Base-by-base conservation (phyloP, 2,329 filamentous ascomycete genomes). In the Colletotrichum liriopes region DNA sequence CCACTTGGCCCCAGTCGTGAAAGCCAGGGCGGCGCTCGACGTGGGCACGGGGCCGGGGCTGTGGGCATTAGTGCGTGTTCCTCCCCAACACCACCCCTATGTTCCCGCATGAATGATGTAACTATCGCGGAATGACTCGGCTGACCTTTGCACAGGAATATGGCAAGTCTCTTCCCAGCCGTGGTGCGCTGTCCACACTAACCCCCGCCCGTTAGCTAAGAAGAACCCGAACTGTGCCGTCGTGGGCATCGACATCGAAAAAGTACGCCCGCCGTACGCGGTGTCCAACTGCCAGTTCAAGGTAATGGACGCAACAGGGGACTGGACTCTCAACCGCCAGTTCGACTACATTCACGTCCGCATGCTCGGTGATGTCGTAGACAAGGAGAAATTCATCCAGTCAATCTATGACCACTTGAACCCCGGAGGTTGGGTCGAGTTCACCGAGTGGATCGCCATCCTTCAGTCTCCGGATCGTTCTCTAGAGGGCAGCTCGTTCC, bases 341-440 rank as follows among this genome's bases (percentile, higher is more conserved):
- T 81, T 80, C 45, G 78, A 81, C 70, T 77, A 78, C 43, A 78
- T 81, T 52, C 79, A 81, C 58, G 77, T 80, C 12, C 79, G 79
- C 52, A 80, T 79, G 68, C 71, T 81, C 20, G 79, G 78, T 23
- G 78, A 81, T 55, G 49, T 81, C 41, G 71, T 76, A 20, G 67
- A 73, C 18, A 77, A 80, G 66, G 73, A 66, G 18, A 74, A 74
- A 39, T 70, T 80, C 6, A 72, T 82, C 20, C 77, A 77, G 51
- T 72, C 74, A 1, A 78, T 80, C 41, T 80, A 77, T 65, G 76
- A 82, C 52, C 77, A 80, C 64, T 76, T 83, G 7, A 75, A 61
- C 26, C 70, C 70, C 8, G 70, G 70, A 1, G 70, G 70, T 32
- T 72, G 70, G 70, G 70, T 65, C 61, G 81, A 82, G 75, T 79